Evolutionary conservation across 345 rosid species (phyloP).

Genomic region (Ricinus communis): DNA sequence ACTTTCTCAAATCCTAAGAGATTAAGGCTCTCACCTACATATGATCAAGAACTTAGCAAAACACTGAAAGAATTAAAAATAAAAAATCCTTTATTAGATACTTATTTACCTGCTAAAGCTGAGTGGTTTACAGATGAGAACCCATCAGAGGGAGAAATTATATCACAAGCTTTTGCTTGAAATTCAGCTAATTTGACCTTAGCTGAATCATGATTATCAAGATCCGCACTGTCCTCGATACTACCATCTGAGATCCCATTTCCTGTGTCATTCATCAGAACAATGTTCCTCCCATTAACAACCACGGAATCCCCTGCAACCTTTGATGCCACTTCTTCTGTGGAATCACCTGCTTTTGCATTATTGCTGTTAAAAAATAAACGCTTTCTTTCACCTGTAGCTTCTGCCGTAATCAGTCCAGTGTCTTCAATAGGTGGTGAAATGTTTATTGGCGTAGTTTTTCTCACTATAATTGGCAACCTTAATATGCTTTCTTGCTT

Average conservation of each 20-base stretch:
- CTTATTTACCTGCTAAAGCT: conserved; percentile 24
- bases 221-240: background rate
- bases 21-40: conserved; percentile 19
- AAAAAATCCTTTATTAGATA: too few relatives aligned
- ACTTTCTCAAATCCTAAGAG: conserved; percentile 11
- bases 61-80: background rate
- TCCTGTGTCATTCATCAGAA: background rate
- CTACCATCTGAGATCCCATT: background rate
- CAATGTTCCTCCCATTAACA: background rate
- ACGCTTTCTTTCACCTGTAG: conserved; percentile 5
- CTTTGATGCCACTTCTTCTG: conserved; percentile 9
- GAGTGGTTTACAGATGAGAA: conserved; percentile 11
- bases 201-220: conserved; percentile 8
- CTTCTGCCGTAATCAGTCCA: conserved; percentile 17
- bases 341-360: background rate
- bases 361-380: conserved; percentile 8
- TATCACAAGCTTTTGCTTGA: conserved; percentile 3
- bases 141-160: background rate
- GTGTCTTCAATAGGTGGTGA: conserved; percentile 10
- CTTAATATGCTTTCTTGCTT: conserved; percentile 13
- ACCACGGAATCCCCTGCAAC: background rate
- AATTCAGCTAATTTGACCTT: background rate
- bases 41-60: background rate
- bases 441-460: conserved; percentile 4
- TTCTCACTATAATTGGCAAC: background rate